phyloP scores from a whole-genome alignment of 2,329 filamentous ascomycete genomes.

The Penicillium paneum region DNA sequence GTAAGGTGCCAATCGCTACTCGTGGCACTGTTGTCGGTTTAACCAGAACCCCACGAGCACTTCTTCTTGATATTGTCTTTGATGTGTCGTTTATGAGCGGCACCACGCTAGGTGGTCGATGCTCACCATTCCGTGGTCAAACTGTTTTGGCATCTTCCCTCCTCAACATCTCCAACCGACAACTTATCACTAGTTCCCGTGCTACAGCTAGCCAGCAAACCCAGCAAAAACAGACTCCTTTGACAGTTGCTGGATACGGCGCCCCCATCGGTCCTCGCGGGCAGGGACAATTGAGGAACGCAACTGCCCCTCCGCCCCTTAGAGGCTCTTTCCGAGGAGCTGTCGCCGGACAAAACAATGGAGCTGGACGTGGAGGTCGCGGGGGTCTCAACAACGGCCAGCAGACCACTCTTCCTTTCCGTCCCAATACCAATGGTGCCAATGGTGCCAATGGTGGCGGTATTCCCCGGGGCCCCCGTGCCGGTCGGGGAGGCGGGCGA shows the following conservation, averaged over 20 bases:
- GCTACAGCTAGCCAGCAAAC: conserved; percentile 45
- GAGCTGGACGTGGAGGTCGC: conserved; percentile 37
- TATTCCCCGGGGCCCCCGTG: conserved; percentile 23
- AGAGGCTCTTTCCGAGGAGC: conserved; percentile 59
- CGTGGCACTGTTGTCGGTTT: conserved; percentile 93
- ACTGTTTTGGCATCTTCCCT: conserved; percentile 86
- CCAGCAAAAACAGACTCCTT: conserved; percentile 56
- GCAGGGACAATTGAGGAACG: conserved; percentile 58
- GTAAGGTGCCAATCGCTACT: conserved; percentile 89
- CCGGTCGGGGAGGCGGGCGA: conserved; percentile 34
- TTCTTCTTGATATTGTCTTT: conserved; percentile 87
- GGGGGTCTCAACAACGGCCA: conserved; percentile 27
- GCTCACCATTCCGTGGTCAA: conserved; percentile 88
- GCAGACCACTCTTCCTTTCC: conserved; percentile 31
- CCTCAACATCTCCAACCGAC: conserved; percentile 78
- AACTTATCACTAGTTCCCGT: conserved; percentile 63
- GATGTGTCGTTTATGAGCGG: conserved; percentile 97
- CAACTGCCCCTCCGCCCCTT: conserved; percentile 56
- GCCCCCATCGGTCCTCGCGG: conserved; percentile 57
- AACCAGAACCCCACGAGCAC: conserved; percentile 77
- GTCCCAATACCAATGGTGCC: conserved; percentile 31
- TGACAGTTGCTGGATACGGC: conserved; percentile 57
- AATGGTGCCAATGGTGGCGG: conserved; percentile 24
- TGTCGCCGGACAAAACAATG: conserved; percentile 46
- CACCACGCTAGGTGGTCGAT: conserved; percentile 83